These are phyloP conservation scores for Moelleriella libera DNA, from an alignment of 2,329 filamentous ascomycete genomes.

Conservation along the genomic window DNA sequence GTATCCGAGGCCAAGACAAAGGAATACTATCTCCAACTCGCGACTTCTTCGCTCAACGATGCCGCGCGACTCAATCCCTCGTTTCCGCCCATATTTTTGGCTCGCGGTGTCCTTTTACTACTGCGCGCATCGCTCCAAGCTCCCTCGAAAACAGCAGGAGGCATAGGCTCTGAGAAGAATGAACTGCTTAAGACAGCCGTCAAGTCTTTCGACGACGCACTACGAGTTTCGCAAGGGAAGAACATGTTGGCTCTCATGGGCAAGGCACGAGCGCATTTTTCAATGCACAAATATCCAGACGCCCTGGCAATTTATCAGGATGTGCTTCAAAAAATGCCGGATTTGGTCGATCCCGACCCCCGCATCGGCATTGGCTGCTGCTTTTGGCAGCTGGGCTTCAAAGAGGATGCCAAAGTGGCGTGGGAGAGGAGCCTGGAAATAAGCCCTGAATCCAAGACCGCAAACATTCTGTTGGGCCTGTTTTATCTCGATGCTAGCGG, in stretches of 20 bases:
- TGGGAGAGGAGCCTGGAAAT: constrained; percentile 84
- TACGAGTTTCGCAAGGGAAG: constrained; percentile 67
- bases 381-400: constrained; percentile 92
- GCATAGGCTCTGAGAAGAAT: constrained; percentile 56
- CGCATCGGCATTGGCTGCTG: constrained; percentile 93
- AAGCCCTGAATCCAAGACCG: constrained; percentile 70
- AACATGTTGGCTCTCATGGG: constrained; percentile 91
- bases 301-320: constrained; percentile 78
- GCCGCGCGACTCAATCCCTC: constrained; percentile 88
- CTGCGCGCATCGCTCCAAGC: constrained; percentile 74
- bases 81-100: constrained; percentile 81
- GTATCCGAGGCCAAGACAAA: constrained; percentile 74
- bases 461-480: constrained; percentile 77
- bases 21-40: constrained; percentile 79
- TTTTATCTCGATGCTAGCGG: constrained; percentile 83
- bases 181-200: constrained; percentile 74
- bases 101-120: constrained; percentile 77
- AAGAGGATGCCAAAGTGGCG: constrained; percentile 77
- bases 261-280: constrained; percentile 74
- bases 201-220: constrained; percentile 90
- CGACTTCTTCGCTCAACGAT: constrained; percentile 87
- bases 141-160: constrained; percentile 53
- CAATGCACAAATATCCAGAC: constrained; percentile 73
- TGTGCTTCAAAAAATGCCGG: constrained; percentile 71
- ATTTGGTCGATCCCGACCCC: constrained; percentile 83